Base-by-base conservation (phyloP, 345 rosid genomes). In the Rhodamnia rubescens region DNA sequence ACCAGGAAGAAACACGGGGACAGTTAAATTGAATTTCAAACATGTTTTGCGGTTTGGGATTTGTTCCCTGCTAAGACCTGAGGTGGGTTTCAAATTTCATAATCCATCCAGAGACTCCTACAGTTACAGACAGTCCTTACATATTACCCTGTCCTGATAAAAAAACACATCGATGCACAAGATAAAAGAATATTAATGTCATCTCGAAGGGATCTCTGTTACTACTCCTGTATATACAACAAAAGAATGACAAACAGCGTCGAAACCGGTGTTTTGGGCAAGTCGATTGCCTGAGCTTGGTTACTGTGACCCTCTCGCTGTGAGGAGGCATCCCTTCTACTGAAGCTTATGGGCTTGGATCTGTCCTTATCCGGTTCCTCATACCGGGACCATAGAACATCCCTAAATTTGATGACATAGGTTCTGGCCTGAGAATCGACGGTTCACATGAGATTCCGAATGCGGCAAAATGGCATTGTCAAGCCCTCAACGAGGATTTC, bases 401-500 rank as follows among this genome's bases (percentile, higher is more conserved):
- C 78, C 78, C 47, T 29, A 32, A 61, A 61, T 61, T 61, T 29
- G 6, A 29, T 29, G 74, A 61, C 74, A 0, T 29, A 36, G 42
- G 78, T 32, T 69, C 78, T 1, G 24, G 44, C 75, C 75, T 18
- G 44, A 64, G 75, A 64, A 64, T 64, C 78, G 9, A 69, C 18
- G 44, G 47, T 4, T 18, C 1, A 44, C 44, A 64, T 8, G 22
- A 64, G 44, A 64, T 32, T 64, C 11, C 1, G 3, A 64, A 32
- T 64, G 75, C 11, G 44, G 75, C 42, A 64, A 32, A 32, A 24
- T 69, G 13, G 47, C 78, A 69, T 36, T 32, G 5, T 69, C 78
- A 32, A 69, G 47, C 24, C 47, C 78, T 85, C 84, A 85, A 29
- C 87, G 81, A 52, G 86, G 84, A 42, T 64, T 54, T 36, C 88